Conservation (phyloP, 163 green algal species). For the Picocystis sp. region DNA sequence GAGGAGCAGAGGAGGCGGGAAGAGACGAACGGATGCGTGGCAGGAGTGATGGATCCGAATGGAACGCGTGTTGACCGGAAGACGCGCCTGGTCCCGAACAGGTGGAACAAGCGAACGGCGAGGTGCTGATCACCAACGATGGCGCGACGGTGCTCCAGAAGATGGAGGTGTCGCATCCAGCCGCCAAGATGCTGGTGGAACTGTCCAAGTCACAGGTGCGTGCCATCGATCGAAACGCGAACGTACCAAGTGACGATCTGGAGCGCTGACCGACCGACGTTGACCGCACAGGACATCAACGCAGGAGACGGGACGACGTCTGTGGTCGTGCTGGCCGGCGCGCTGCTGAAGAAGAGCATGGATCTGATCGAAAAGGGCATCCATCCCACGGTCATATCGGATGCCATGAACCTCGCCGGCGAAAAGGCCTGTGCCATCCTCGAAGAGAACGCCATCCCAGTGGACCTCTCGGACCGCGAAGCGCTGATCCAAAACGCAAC, state of each 20-base stretch:
- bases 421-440: conserved; percentile 69
- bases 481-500: conserved; percentile 77
- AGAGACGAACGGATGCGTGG: too few relatives aligned
- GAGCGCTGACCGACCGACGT: not conserved
- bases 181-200: conserved; percentile 99
- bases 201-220: conserved; percentile 78
- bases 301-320: conserved; percentile 90
- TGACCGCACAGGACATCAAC: conserved; percentile 67
- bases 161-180: conserved; percentile 87
- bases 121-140: conserved; percentile 99
- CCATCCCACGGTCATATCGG: conserved; percentile 90
- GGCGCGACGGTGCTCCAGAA: conserved; percentile 96
- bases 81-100: conserved; percentile 12
- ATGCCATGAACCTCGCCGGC: conserved; percentile 69
- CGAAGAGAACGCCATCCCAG: conserved; percentile 56
- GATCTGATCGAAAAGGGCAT: conserved; percentile 81
- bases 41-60: too few relatives aligned
- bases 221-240: not conserved
- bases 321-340: conserved; percentile 28
- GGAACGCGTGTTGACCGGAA: too few relatives aligned
- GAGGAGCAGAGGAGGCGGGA: too few relatives aligned
- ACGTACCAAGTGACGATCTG: not conserved
- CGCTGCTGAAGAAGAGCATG: conserved; percentile 76
- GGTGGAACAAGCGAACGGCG: conserved; percentile 67
- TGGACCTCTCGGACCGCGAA: conserved; percentile 78